phyloP scores from a whole-genome alignment of 176 grass and related monocot genomes.

The Eragrostis curvula region DNA sequence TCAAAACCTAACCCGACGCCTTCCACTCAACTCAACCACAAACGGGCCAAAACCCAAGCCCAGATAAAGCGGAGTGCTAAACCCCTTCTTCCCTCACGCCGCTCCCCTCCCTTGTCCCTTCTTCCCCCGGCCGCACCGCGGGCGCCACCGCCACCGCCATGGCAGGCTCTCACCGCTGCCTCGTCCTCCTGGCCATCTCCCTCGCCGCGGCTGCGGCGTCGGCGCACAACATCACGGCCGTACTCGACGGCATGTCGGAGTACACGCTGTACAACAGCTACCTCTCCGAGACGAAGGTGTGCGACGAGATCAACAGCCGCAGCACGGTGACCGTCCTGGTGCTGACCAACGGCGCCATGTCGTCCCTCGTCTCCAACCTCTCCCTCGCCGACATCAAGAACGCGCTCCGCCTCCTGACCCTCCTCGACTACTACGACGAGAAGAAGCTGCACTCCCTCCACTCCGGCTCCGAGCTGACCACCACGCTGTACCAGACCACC shows the following conservation, averaged over 20 bases:
- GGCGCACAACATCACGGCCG: slow-evolving; percentile 87
- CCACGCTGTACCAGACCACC: slow-evolving; percentile 96
- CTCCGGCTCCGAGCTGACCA: slow-evolving; percentile 73
- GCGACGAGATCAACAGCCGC: slow-evolving; percentile 93
- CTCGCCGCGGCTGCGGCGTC: not conserved
- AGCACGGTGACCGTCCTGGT: slow-evolving; percentile 85
- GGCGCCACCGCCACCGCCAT: slow-evolving; percentile 16
- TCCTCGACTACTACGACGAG: slow-evolving; percentile 94
- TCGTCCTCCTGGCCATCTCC: slow-evolving; percentile 26
- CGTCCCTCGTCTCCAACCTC: slow-evolving; percentile 76
- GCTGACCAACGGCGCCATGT: slow-evolving; percentile 86
- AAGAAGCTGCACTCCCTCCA: slow-evolving; percentile 88
- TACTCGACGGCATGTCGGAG: slow-evolving; percentile 70
- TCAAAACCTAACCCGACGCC: slow-evolving; percentile 32
- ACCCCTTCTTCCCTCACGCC: not conserved
- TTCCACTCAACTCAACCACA: not conserved
- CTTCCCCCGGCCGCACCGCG: not conserved
- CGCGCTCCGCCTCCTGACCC: slow-evolving; percentile 85
- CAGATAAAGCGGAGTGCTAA: not conserved
- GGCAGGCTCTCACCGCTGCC: slow-evolving; percentile 24
- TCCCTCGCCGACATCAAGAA: slow-evolving; percentile 85
- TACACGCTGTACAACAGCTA: slow-evolving; percentile 91
- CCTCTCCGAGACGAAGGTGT: slow-evolving; percentile 92
- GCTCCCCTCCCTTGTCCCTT: no score
- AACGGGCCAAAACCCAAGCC: slow-evolving; percentile 35